phyloP scores from a whole-genome alignment of 2,329 filamentous ascomycete species.

The Penicillium sp. region DNA sequence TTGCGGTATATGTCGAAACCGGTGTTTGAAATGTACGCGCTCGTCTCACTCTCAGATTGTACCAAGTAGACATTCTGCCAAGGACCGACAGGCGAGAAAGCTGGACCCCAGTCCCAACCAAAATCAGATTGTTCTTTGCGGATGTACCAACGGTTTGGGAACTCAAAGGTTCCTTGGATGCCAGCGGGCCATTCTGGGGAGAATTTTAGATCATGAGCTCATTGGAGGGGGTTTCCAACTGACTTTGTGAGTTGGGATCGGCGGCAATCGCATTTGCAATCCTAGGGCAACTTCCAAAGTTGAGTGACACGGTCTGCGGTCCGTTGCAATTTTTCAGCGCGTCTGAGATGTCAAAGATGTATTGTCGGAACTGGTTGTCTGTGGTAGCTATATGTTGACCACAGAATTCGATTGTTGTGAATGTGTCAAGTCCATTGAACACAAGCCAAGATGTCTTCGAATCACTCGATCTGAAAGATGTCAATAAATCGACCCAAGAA shows the following conservation, averaged over 20 bases:
- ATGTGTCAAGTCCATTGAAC: conserved; percentile 66
- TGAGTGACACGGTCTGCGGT: conserved; percentile 48
- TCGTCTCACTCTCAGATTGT: conserved; percentile 48
- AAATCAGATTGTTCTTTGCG: conserved; percentile 66
- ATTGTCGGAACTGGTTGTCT: conserved; percentile 66
- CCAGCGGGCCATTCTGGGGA: conserved; percentile 50
- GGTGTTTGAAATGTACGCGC: conserved; percentile 54
- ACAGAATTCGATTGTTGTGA: conserved; percentile 59
- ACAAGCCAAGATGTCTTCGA: conserved; percentile 55
- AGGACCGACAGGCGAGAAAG: conserved; percentile 63
- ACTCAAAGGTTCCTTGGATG: conserved; percentile 55
- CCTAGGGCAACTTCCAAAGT: conserved; percentile 60
- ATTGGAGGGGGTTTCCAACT: not conserved
- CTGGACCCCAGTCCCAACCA: conserved; percentile 67
- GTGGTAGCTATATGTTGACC: conserved; percentile 57
- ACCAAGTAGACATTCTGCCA: conserved; percentile 63
- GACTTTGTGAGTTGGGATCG: conserved; percentile 51
- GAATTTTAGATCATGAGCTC: not conserved
- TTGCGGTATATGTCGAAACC: conserved; percentile 61
- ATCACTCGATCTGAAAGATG: conserved; percentile 27
- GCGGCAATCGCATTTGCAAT: conserved; percentile 57
- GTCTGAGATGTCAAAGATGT: conserved; percentile 58
- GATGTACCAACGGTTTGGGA: conserved; percentile 57
- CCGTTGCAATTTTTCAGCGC: conserved; percentile 47
- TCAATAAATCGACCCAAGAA: not conserved